Conservation (phyloP, 441 rosid genomes). For the Capsella rubella region DNA sequence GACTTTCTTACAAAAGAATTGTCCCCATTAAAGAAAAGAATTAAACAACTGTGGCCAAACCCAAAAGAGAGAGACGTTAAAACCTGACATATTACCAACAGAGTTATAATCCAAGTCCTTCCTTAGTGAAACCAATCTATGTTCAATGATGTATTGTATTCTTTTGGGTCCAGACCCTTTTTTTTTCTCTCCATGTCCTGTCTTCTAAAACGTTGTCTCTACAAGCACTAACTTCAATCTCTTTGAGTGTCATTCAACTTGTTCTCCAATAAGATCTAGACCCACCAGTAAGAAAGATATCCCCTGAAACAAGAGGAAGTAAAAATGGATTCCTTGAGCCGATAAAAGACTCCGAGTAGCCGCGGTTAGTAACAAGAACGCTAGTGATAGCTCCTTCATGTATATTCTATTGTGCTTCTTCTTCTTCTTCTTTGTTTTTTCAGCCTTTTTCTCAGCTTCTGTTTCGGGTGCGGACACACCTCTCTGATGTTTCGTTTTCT, state of each 20-base stretch:
- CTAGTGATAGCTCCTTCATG: constrained; percentile 77
- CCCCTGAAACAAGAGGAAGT: constrained; percentile 95
- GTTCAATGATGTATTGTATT: constrained; percentile 43
- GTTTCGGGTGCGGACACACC: constrained; percentile 68
- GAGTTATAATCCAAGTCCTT: constrained; percentile 32
- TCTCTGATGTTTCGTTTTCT: constrained; percentile 53
- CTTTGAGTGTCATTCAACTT: constrained; percentile 58
- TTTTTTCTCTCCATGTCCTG: constrained; percentile 19
- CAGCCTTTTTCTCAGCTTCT: constrained; percentile 57
- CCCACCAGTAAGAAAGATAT: constrained; percentile 91
- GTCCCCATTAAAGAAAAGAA: constrained; percentile 54
- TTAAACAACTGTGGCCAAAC: constrained; percentile 33
- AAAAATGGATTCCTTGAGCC: constrained; percentile 96
- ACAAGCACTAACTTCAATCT: constrained; percentile 6
- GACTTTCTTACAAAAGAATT: constrained; percentile 74
- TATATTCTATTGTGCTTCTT: constrained; percentile 89
- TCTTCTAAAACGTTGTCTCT: constrained; percentile 39
- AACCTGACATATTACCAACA: constrained; percentile 47
- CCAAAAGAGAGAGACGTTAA: constrained; percentile 31
- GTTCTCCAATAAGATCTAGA: constrained; percentile 92
- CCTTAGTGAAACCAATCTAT: constrained; percentile 43
- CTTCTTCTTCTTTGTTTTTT: constrained; percentile 55
- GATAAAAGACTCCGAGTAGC: constrained; percentile 85
- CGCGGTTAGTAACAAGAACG: constrained; percentile 84
- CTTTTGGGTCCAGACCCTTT: constrained; percentile 22